These are phyloP conservation scores for Nicotiana noctiflora DNA, from an alignment of 257 asterid species.

Conservation along the genomic window DNA sequence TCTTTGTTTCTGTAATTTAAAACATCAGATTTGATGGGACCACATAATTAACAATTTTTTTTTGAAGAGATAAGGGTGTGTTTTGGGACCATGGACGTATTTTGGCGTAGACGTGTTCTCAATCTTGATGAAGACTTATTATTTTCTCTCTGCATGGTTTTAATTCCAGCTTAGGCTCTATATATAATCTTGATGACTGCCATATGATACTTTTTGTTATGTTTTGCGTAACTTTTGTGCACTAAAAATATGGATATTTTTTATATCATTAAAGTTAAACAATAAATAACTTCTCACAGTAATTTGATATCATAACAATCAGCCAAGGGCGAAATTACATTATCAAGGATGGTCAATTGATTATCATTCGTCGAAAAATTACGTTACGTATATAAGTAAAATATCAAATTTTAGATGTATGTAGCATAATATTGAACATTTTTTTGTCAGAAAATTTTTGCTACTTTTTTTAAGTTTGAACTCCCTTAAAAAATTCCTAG, in stretches of 20 bases:
- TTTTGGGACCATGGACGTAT: not conserved
- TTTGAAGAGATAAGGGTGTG: not conserved
- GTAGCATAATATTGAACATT: too few relatives aligned
- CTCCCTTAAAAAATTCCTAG: rapidly evolving
- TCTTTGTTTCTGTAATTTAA: not conserved
- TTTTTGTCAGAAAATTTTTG: rapidly evolving
- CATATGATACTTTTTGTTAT: not conserved
- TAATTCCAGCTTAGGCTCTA: not conserved
- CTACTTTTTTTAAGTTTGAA: too few relatives aligned
- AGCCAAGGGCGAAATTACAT: too few relatives aligned
- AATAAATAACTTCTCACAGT: too few relatives aligned
- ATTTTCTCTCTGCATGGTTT: not conserved
- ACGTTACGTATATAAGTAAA: too few relatives aligned
- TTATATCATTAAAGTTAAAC: too few relatives aligned
- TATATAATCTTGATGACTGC: not conserved
- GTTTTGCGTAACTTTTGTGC: not conserved
- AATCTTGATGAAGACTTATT: not conserved
- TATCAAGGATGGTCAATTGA: too few relatives aligned
- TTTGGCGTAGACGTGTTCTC: not conserved
- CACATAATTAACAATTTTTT: not conserved
- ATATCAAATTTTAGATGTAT: too few relatives aligned
- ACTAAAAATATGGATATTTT: too few relatives aligned
- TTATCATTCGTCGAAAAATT: too few relatives aligned
- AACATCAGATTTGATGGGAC: not conserved
- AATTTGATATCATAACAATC: too few relatives aligned